Base-by-base conservation (phyloP, 441 rosid species). In the Gossypium trilobum region DNA sequence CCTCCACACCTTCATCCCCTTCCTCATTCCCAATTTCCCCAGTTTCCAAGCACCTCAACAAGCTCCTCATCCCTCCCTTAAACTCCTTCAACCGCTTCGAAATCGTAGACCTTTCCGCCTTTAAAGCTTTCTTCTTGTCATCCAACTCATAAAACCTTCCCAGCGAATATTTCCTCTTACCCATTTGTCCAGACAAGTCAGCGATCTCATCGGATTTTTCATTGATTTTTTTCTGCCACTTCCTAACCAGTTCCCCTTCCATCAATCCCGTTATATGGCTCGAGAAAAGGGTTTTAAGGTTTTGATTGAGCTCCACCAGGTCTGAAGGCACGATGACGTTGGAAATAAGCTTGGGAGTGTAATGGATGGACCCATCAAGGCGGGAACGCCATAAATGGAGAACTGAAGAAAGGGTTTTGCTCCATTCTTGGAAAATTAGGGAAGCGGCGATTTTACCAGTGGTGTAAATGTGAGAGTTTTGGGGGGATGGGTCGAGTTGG, bases 41-140 rank as follows among this genome's bases (percentile, higher is more conserved):
- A 23, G 71, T 78, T 72, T 79, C 78, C 13, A 89, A 75, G 76
- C 72, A 76, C 59, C 75, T 68, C 79, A 83, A 39, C 68, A 91
- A 63, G 22, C 88, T 81, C 39, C 70, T 29, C 88, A 91, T 77
- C 13, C 84, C 91, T 52, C 64, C 64, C 67, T 63, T 44, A n/a
- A 89, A 91, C 72, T 87, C 96, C 54, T 23, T 69, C 62, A 87
- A 46, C 16, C 91, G 81, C 73, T 76, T 84, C 4, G 33, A 59
- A 22, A 86, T 62, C 80, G 81, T 42, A 4, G 79, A 79, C 52
- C 57, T 76, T 74, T 87, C 92, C 11, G 63, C 74, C 25, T 13
- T 19, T 13, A 83, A 27, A 50, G 39, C 78, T 63, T 73, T 78
- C 80, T 46, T 80, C 51, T 27, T 68, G 57, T 84, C 81, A 58